phyloP scores from a whole-genome alignment of 2,329 filamentous ascomycete species.

The Hypoxylon rubiginosum region DNA sequence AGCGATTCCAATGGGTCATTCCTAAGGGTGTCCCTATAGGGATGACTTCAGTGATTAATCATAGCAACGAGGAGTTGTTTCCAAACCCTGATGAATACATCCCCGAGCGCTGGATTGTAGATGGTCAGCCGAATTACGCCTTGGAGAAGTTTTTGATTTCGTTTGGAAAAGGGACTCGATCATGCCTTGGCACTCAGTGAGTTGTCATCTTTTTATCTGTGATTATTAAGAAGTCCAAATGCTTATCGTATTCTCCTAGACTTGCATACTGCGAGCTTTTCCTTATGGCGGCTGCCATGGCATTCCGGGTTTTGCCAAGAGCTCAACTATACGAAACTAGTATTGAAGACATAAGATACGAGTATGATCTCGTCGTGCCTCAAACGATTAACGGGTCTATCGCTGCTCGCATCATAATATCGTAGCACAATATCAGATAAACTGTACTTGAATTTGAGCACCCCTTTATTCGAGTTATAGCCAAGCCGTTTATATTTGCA shows the following conservation, averaged over 20 bases:
- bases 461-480: not conserved
- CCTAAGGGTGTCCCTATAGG: conserved; percentile 43
- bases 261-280: conserved; percentile 52
- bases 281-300: conserved; percentile 46
- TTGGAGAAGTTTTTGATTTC: conserved; percentile 41
- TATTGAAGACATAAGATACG: conserved; percentile 39
- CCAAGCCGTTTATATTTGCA: not conserved
- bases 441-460: not conserved
- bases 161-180: conserved; percentile 41
- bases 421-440: not conserved
- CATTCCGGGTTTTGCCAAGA: conserved; percentile 44
- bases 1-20: conserved; percentile 32
- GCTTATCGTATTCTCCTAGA: conserved; percentile 20
- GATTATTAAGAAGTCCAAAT: conserved; percentile 8
- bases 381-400: conserved; percentile 16
- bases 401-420: not conserved
- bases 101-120: conserved; percentile 43
- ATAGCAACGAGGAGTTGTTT: conserved; percentile 44
- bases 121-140: conserved; percentile 28
- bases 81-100: conserved; percentile 43
- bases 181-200: conserved; percentile 44
- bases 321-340: conserved; percentile 45
- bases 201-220: conserved; percentile 7
- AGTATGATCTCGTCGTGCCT: conserved; percentile 35
- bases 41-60: conserved; percentile 45